Percentiles rank a stretch among this genome's conserved stretches.
Evolutionary conservation across 2,329 filamentous ascomycete species (phyloP).

Genomic region (Colletotrichum navitas): DNA sequence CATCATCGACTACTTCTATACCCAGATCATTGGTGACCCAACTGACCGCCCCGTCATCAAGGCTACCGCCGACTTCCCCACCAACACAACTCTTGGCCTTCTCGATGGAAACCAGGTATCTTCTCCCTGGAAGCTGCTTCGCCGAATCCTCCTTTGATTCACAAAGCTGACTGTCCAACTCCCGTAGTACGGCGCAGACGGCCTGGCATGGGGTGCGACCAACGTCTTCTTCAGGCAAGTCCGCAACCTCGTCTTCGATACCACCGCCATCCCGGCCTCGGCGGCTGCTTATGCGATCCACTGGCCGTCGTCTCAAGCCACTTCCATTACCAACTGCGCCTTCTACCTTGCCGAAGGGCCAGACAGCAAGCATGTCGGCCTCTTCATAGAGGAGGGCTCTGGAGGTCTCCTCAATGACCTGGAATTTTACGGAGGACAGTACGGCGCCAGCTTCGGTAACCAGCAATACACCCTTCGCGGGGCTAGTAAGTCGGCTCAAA

Average conservation of each 20-base stretch:
- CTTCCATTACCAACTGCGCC: slow-evolving; percentile 69
- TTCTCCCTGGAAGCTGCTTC: too few species aligned
- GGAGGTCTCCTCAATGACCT: slow-evolving; percentile 78
- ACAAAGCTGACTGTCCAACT: not conserved
- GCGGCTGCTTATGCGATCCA: slow-evolving; percentile 68
- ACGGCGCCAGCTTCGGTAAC: slow-evolving; percentile 70
- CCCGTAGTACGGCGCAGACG: slow-evolving; percentile 53
- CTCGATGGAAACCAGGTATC: slow-evolving; percentile 57
- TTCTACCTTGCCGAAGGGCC: slow-evolving; percentile 62
- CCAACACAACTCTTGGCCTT: slow-evolving; percentile 55
- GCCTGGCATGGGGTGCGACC: slow-evolving; percentile 64
- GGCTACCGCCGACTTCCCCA: slow-evolving; percentile 62
- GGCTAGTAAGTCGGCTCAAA: not conserved
- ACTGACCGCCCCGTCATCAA: slow-evolving; percentile 67
- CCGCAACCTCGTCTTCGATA: slow-evolving; percentile 68
- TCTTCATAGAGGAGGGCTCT: slow-evolving; percentile 73
- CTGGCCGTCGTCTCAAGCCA: slow-evolving; percentile 77
- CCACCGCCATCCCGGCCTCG: slow-evolving; percentile 61
- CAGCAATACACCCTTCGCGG: slow-evolving; percentile 72
- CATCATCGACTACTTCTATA: slow-evolving; percentile 83
- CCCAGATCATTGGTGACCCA: slow-evolving; percentile 81
- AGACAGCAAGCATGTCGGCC: slow-evolving; percentile 66
- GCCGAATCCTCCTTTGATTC: not conserved
- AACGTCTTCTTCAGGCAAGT: slow-evolving; percentile 72
- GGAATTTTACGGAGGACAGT: slow-evolving; percentile 76